Evolutionary conservation across 1,139 yeast genomes (phyloP), one percentile per base, ranked within the genome.

Genomic region (Martiniozyma asiatica): DNA sequence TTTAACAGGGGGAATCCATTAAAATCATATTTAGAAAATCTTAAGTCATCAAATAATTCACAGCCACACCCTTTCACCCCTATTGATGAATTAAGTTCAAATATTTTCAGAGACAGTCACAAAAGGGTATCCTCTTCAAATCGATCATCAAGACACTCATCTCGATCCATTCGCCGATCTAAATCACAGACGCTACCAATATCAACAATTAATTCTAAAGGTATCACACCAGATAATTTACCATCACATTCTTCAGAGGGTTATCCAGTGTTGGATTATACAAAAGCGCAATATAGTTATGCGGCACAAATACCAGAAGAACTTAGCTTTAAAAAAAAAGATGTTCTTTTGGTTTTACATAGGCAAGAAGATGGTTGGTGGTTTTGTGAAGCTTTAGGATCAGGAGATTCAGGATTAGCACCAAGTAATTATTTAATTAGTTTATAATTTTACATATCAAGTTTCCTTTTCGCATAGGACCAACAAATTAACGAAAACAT

Each of bases 301-400:
- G 64, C 68, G 22, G 85, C 93, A 1, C 77, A 73, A 15, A 76
- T 79, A 30, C 77, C 76, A n/a, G 89, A 81, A 29, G 95, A 84
- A 45, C 64, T 82, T 8, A 58, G 65, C 12, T 82, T 84, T 61
- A 65, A 68, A 34, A 79, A 80, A 48, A 79, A 78, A 33, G 92
- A 85, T 61, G 51, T 71, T n/a, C 58, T 84, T 52, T 65, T 73
- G 38, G 70, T 84, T 10, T 55, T 80, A 16, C 73, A 72, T 42
- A 76, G 68, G 61, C 93, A 82, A 51, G 87, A 78, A 33, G 94
- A 84, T 47, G 84, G 85, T 21, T 84, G 95, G 94, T 84, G 79
- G 76, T 75, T 77, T 43, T 79, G 82, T 38, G 94, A 84, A 49
- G 70, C 78, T 31, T 61, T 69, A 7, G 66, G 68, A 35, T 62